These are phyloP conservation scores for Aspergillus uvarum DNA, from an alignment of 2,329 filamentous ascomycete species.

Conservation along the genomic window DNA sequence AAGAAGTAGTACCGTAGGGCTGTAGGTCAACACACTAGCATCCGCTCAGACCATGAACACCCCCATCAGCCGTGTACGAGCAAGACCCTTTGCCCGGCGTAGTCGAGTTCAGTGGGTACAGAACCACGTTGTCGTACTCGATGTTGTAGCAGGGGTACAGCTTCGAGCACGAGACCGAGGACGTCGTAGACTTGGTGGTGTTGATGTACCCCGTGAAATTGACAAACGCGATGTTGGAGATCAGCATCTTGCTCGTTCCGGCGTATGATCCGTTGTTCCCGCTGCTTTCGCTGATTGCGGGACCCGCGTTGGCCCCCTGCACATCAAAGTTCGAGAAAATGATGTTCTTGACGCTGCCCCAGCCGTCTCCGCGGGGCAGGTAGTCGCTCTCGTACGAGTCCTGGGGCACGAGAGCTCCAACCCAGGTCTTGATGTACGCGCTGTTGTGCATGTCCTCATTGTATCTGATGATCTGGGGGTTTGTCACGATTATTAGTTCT, in stretches of 20 bases:
- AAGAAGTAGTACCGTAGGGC: neutral
- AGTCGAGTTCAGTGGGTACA: constrained; percentile 37
- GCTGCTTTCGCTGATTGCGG: constrained; percentile 50
- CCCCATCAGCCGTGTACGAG: constrained; percentile 37
- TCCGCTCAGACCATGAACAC: constrained; percentile 38
- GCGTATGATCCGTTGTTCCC: constrained; percentile 52
- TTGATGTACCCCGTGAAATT: constrained; percentile 53
- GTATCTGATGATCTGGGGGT: constrained; percentile 40
- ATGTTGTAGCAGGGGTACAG: constrained; percentile 55
- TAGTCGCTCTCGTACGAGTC: constrained; percentile 51
- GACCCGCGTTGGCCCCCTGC: constrained; percentile 46
- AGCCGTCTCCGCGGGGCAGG: constrained; percentile 53
- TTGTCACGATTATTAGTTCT: neutral
- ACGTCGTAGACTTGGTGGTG: constrained; percentile 34
- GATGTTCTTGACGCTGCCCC: constrained; percentile 54
- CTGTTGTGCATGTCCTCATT: constrained; percentile 51
- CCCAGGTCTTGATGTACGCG: constrained; percentile 60
- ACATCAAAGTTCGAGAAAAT: constrained; percentile 54
- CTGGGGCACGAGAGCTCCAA: constrained; percentile 50
- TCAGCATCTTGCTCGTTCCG: constrained; percentile 53
- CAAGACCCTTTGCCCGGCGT: constrained; percentile 37
- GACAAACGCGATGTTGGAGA: constrained; percentile 51
- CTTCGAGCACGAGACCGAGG: constrained; percentile 49
- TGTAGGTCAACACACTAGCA: constrained; percentile 7
- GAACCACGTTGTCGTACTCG: constrained; percentile 43